phyloP scores from a whole-genome alignment of 345 rosid genomes.

The Eucalyptus regnans region DNA sequence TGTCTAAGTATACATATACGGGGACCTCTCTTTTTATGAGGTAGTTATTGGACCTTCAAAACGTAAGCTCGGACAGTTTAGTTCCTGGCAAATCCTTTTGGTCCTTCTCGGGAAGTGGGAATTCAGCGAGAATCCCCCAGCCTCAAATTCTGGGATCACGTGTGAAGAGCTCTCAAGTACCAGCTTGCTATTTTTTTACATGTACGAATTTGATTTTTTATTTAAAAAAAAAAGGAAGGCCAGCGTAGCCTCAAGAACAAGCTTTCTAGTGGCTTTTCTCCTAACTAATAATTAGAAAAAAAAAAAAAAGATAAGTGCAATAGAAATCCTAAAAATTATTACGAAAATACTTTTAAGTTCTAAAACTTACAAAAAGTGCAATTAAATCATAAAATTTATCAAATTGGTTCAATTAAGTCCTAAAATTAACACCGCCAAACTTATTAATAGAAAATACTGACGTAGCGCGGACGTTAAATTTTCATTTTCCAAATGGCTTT shows the following conservation, averaged over 20 bases:
- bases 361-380: no score
- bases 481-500: no score
- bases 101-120: background rate
- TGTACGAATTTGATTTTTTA: background rate
- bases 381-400: no score
- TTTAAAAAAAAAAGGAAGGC: background rate
- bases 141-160: background rate
- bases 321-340: no score
- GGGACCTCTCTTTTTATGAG: background rate
- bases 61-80: background rate
- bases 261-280: background rate
- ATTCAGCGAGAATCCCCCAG: background rate
- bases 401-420: no score
- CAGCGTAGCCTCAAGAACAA: background rate
- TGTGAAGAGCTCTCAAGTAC: background rate
- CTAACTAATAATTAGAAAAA: background rate
- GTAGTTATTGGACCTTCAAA: background rate
- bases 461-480: no score
- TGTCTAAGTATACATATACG: background rate
- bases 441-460: no score
- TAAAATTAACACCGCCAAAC: no score
- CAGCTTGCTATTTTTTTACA: background rate
- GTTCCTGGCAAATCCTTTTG: background rate
- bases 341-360: no score
- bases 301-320: no score